Percentiles rank a stretch among this genome's conserved stretches.
phyloP scores from a whole-genome alignment of 192 early-diverging fungal species.

The Gonapodya prolifera region DNA sequence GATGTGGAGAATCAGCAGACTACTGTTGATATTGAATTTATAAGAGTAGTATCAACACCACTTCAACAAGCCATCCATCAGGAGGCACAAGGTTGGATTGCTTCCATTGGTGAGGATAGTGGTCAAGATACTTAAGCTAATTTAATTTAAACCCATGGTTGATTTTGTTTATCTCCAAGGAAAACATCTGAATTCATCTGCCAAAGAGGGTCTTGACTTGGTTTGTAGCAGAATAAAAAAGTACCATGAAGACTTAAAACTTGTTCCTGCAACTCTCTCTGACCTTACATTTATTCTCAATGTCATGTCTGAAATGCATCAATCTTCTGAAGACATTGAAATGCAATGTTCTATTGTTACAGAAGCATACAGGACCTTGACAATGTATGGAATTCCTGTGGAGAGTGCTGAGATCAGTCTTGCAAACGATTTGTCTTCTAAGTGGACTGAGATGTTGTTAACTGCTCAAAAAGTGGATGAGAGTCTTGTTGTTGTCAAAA shows the following conservation, averaged over 20 bases:
- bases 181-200: slow-evolving; percentile 36
- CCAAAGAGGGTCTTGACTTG: slow-evolving; percentile 22
- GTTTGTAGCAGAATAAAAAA: slow-evolving; percentile 21
- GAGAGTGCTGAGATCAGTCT: slow-evolving; percentile 23
- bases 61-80: slow-evolving; percentile 35
- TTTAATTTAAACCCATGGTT: slow-evolving; percentile 1
- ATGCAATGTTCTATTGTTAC: slow-evolving; percentile 34
- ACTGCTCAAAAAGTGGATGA: slow-evolving; percentile 34
- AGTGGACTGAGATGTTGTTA: slow-evolving; percentile 34
- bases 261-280: slow-evolving; percentile 32
- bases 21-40: slow-evolving; percentile 41
- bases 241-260: slow-evolving; percentile 34
- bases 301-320: slow-evolving; percentile 37
- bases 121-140: slow-evolving; percentile 7
- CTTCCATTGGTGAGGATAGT: slow-evolving; percentile 27
- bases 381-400: slow-evolving; percentile 32
- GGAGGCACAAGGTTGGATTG: slow-evolving; percentile 41
- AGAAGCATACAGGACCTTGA: slow-evolving; percentile 42
- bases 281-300: slow-evolving; percentile 50
- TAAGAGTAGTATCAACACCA: slow-evolving; percentile 32
- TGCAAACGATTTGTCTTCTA: slow-evolving; percentile 25
- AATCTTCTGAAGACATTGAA: slow-evolving; percentile 42
- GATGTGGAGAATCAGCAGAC: slow-evolving; percentile 37
- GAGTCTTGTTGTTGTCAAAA: slow-evolving; percentile 40
- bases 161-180: slow-evolving; percentile 13